Percentiles rank a stretch among this genome's conserved stretches.
Conservation (phyloP, 345 rosid species). For the Pistacia integerrima region DNA sequence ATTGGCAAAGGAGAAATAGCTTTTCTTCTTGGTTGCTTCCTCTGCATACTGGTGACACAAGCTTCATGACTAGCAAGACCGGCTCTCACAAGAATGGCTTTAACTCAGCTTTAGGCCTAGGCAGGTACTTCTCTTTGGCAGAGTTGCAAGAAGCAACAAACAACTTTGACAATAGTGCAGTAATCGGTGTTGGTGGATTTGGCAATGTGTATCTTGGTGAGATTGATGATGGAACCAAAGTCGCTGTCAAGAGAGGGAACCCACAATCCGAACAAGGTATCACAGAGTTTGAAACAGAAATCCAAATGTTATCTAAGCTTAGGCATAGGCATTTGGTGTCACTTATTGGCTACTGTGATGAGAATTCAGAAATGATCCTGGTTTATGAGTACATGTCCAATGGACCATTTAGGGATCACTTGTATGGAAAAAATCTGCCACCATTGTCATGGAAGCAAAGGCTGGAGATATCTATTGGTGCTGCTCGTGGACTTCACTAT, state of each 20-base stretch:
- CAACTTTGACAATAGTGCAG: constrained; percentile 57
- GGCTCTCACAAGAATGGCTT: constrained; percentile 60
- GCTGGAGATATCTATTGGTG: constrained; percentile 74
- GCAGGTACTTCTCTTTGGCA: constrained; percentile 61
- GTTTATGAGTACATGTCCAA: constrained; percentile 85
- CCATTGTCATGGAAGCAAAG: constrained; percentile 76
- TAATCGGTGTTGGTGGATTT: constrained; percentile 83
- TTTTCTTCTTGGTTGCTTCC: constrained; percentile 89
- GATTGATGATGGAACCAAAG: constrained; percentile 69
- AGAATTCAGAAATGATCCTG: constrained; percentile 75
- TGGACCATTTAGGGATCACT: constrained; percentile 77
- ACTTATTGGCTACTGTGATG: constrained; percentile 79
- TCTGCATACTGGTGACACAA: constrained; percentile 63
- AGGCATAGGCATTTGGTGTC: constrained; percentile 88
- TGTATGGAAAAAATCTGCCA: constrained; percentile 68
- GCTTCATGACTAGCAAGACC: constrained; percentile 67
- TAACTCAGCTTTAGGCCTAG: constrained; percentile 61
- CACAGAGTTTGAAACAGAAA: constrained; percentile 82
- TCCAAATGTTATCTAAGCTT: constrained; percentile 83
- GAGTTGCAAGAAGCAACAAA: constrained; percentile 81
- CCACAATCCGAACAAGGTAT: constrained; percentile 90
- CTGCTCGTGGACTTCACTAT: constrained; percentile 85
- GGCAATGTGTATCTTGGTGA: constrained; percentile 73
- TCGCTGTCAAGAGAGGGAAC: constrained; percentile 85
- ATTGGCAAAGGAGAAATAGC: constrained; percentile 81